Conservation (phyloP, 805 yeast species). For the Kuraishia ogatae region DNA sequence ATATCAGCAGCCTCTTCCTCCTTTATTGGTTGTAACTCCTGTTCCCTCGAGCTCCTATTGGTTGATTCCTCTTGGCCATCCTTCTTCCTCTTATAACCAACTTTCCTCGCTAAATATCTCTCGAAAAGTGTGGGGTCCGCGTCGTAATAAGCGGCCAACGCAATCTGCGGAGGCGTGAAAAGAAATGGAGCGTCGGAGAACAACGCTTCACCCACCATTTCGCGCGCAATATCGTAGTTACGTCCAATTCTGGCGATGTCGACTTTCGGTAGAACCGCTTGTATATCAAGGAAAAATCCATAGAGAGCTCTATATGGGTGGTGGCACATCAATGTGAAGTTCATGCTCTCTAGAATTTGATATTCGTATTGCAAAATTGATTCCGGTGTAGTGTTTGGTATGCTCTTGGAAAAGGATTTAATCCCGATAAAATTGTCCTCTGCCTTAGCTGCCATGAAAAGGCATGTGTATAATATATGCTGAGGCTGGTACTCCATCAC, state of each 20-base stretch:
- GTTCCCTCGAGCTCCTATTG: neutral
- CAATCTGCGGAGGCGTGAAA: constrained; percentile 93
- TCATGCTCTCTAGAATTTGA: constrained; percentile 58
- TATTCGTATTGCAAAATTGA: constrained; percentile 77
- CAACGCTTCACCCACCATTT: constrained; percentile 56
- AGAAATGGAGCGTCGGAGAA: constrained; percentile 69
- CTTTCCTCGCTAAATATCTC: constrained; percentile 60
- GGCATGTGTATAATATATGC: constrained; percentile 66
- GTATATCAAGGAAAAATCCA: constrained; percentile 91
- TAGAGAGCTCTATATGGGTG: constrained; percentile 87
- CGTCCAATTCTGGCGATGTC: constrained; percentile 54
- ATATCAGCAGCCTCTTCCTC: constrained; percentile 8
- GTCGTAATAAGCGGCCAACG: constrained; percentile 73
- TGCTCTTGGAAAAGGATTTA: constrained; percentile 63
- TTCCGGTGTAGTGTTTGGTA: constrained; percentile 57
- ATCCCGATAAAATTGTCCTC: constrained; percentile 88
- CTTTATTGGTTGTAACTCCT: constrained; percentile 6
- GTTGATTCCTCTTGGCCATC: constrained; percentile 7
- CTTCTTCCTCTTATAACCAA: constrained; percentile 24
- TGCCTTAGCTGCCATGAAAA: constrained; percentile 86
- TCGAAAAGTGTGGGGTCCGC: constrained; percentile 56
- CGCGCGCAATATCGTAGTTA: constrained; percentile 64
- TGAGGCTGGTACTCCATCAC: constrained; percentile 89
- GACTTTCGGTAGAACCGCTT: constrained; percentile 40
- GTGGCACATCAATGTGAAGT: constrained; percentile 77